These are phyloP conservation scores for Herpotrichia juniperi DNA, from an alignment of 2,329 filamentous ascomycete genomes.

Conservation along the genomic window DNA sequence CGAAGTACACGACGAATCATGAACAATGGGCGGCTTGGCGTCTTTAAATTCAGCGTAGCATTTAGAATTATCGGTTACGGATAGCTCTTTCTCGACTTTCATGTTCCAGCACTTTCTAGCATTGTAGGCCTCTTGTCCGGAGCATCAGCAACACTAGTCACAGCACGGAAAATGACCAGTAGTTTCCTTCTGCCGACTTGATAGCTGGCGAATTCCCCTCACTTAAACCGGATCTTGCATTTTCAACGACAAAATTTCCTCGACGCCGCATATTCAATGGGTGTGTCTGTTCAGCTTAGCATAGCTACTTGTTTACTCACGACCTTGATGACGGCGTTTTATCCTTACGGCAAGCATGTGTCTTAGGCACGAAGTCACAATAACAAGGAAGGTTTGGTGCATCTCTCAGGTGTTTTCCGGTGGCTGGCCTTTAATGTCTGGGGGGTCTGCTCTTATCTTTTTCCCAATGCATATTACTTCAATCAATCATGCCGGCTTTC, in stretches of 20 bases:
- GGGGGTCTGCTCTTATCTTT: slow-evolving; percentile 1
- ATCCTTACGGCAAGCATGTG: slow-evolving; percentile 10
- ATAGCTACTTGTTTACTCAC: slow-evolving; percentile 21
- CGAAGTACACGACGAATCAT: slow-evolving; percentile 48
- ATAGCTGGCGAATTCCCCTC: not conserved
- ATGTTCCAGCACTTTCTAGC: slow-evolving; percentile 7
- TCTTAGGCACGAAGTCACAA: slow-evolving; percentile 12
- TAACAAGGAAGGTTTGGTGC: slow-evolving; percentile 22
- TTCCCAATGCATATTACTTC: slow-evolving; percentile 4
- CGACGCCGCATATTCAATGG: slow-evolving; percentile 12
- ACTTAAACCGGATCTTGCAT: slow-evolving; percentile 11
- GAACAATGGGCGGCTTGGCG: slow-evolving; percentile 24
- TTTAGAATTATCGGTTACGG: slow-evolving; percentile 23
- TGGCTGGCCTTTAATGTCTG: slow-evolving; percentile 8
- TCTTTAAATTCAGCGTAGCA: slow-evolving; percentile 28
- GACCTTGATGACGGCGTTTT: slow-evolving; percentile 29
- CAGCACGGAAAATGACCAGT: not conserved
- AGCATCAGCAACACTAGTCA: not conserved
- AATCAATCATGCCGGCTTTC: slow-evolving; percentile 1
- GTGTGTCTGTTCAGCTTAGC: slow-evolving; percentile 17
- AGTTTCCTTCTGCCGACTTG: not conserved
- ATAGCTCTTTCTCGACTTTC: slow-evolving; percentile 16
- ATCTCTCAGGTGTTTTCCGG: slow-evolving; percentile 20
- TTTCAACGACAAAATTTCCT: slow-evolving; percentile 11
- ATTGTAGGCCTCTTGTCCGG: slow-evolving; percentile 8